A percentile compares a stretch with the other conserved stretches of the same genome.
Conservation (phyloP, 495 filamentous ascomycete species). For the Penicillium turbatum region DNA sequence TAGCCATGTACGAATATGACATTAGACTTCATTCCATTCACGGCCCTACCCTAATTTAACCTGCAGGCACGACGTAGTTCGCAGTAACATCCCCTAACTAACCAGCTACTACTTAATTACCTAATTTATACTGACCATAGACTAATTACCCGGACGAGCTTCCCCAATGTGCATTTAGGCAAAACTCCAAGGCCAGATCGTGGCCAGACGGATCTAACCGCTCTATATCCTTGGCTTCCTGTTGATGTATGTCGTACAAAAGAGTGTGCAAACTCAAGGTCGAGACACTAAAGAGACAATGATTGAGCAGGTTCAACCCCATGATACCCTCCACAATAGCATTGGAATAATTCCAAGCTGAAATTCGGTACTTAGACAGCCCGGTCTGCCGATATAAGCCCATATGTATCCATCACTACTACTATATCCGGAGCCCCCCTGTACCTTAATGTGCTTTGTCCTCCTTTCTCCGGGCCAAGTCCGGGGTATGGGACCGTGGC, state of each 20-base stretch:
- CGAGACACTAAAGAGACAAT: too few relatives aligned
- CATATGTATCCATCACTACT: background rate
- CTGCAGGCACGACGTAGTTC: too few relatives aligned
- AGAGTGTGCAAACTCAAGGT: too few relatives aligned
- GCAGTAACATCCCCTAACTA: too few relatives aligned
- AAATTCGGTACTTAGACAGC: background rate
- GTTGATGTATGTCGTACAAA: too few relatives aligned
- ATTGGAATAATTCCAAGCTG: too few relatives aligned
- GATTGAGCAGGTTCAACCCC: background rate
- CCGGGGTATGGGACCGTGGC: constrained; percentile 2
- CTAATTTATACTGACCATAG: too few relatives aligned
- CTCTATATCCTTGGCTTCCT: background rate
- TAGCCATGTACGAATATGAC: constrained; percentile 11
- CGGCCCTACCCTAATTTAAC: background rate
- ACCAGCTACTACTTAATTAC: too few relatives aligned
- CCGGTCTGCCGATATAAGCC: background rate
- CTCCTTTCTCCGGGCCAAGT: background rate
- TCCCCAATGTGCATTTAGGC: background rate
- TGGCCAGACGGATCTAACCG: background rate
- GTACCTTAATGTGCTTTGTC: constrained; percentile 2
- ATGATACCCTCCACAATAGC: background rate
- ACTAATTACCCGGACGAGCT: background rate
- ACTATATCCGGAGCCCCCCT: background rate
- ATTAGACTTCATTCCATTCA: background rate
- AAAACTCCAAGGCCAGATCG: background rate